phyloP scores from a whole-genome alignment of 345 rosid species.

The Diplotaxis tenuifolia region DNA sequence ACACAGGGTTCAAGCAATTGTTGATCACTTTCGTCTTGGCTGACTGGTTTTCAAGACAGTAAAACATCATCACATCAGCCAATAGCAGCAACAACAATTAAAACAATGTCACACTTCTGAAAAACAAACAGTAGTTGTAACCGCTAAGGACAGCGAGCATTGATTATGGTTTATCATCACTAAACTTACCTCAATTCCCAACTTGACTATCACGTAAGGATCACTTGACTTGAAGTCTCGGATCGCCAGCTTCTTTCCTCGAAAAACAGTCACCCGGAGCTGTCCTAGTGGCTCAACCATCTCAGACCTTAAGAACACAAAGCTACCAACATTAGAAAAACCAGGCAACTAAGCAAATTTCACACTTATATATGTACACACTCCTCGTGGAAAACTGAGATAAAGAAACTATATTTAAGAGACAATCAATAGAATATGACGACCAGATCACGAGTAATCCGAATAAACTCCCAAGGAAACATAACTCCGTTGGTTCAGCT shows the following conservation, averaged over 20 bases:
- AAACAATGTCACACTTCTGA: not conserved
- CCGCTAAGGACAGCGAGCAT: not conserved
- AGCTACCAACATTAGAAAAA: conserved; percentile 13
- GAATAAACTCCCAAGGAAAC: not conserved
- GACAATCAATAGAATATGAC: conserved; percentile 8
- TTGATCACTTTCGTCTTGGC: conserved; percentile 91
- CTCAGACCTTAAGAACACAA: conserved; percentile 22
- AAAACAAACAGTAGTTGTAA: conserved; percentile 3
- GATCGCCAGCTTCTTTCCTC: conserved; percentile 73
- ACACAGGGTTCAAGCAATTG: conserved; percentile 89
- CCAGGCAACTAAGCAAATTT: not conserved
- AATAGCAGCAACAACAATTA: not conserved
- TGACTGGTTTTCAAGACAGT: conserved; percentile 44
- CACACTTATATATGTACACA: too few species aligned
- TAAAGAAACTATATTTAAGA: conserved; percentile 12
- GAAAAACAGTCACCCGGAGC: conserved; percentile 73
- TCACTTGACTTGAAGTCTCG: conserved; percentile 96
- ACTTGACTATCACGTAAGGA: conserved; percentile 89
- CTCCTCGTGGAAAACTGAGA: not conserved
- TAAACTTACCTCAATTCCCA: conserved; percentile 64
- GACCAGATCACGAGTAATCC: not conserved
- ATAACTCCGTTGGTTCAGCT: conserved; percentile 7
- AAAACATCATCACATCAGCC: conserved; percentile 14
- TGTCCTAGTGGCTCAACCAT: conserved; percentile 73
- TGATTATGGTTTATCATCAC: not conserved